phyloP scores from a whole-genome alignment of 2,329 filamentous ascomycete genomes.

The Aspergillus clavatus region DNA sequence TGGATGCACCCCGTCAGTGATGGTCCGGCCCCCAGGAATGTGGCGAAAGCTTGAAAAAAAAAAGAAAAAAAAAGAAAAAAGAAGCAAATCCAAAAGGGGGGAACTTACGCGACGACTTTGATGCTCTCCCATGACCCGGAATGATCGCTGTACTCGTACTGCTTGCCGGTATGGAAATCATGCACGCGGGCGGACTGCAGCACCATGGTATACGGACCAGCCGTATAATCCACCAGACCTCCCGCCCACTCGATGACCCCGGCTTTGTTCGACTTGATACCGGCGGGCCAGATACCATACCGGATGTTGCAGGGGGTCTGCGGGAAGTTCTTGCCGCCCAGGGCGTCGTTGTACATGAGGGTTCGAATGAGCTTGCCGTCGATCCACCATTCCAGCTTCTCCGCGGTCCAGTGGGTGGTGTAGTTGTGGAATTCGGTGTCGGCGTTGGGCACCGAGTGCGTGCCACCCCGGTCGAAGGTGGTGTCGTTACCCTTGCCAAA shows the following conservation, averaged over 20 bases:
- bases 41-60: too few species aligned
- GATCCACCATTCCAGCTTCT: conserved; percentile 62
- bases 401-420: conserved; percentile 61
- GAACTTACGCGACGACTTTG: conserved; percentile 44
- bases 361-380: conserved; percentile 59
- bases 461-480: conserved; percentile 75
- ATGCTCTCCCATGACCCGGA: conserved; percentile 63
- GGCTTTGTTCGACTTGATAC: conserved; percentile 35
- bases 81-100: too few species aligned
- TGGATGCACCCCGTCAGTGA: conserved; percentile 19
- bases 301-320: conserved; percentile 71
- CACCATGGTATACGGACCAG: conserved; percentile 68
- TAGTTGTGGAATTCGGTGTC: conserved; percentile 46
- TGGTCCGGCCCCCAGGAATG: too few species aligned
- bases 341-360: conserved; percentile 54
- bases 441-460: conserved; percentile 62
- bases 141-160: conserved; percentile 62
- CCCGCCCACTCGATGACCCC: conserved; percentile 65
- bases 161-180: conserved; percentile 57
- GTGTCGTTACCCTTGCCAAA: conserved; percentile 83
- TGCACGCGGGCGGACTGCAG: conserved; percentile 58
- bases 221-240: conserved; percentile 60
- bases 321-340: conserved; percentile 57
- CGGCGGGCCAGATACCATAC: conserved; percentile 65
- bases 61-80: too few species aligned